These are phyloP conservation scores for Cryptomeria japonica DNA, from an alignment of 75 land plant species.

Conservation along the genomic window DNA sequence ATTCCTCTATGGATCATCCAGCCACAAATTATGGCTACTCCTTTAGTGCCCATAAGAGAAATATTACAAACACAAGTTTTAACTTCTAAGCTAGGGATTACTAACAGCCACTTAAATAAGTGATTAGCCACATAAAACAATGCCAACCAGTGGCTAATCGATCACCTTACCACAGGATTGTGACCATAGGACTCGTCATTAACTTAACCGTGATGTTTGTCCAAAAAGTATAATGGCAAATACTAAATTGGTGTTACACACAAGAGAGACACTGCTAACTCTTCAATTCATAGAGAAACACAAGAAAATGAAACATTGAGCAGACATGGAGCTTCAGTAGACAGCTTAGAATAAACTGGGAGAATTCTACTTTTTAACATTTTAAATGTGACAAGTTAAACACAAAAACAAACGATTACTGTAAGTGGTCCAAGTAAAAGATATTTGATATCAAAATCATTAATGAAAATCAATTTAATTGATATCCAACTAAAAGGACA, in stretches of 20 bases:
- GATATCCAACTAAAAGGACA: neutral
- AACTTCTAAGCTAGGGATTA: neutral
- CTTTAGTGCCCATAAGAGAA: no score
- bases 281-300: neutral
- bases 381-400: neutral
- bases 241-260: neutral
- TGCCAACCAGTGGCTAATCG: neutral
- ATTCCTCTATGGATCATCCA: neutral
- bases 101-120: neutral
- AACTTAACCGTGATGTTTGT: neutral
- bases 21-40: no score
- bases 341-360: neutral
- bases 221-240: neutral
- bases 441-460: conserved; percentile 5
- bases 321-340: neutral
- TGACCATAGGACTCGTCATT: neutral
- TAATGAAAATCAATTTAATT: neutral
- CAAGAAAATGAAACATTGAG: neutral
- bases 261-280: neutral
- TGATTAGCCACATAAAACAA: neutral
- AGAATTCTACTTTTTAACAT: neutral
- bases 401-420: neutral
- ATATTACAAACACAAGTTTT: neutral
- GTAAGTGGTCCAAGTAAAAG: neutral
- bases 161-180: neutral